These are phyloP conservation scores for Linum lewisii DNA, from an alignment of 345 rosid genomes.

Conservation along the genomic window DNA sequence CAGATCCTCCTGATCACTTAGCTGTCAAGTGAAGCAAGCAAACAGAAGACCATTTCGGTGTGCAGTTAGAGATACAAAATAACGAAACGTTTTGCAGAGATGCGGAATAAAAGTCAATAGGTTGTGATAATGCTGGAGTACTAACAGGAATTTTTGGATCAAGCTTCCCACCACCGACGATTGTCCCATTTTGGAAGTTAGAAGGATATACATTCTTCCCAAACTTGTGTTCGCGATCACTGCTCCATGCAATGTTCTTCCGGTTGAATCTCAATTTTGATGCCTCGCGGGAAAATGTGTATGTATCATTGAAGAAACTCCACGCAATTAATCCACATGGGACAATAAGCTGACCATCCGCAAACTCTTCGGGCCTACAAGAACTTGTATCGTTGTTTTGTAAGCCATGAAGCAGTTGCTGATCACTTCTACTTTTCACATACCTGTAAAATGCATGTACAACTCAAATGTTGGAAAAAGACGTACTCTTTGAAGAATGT, in stretches of 20 bases:
- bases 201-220: constrained; percentile 67
- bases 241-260: constrained; percentile 67
- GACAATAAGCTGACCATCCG: constrained; percentile 49
- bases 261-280: constrained; percentile 36
- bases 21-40: constrained; percentile 25
- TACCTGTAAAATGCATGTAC: constrained; percentile 35
- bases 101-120: no score
- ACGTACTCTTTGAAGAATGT: neutral
- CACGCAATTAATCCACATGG: constrained; percentile 83
- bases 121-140: neutral
- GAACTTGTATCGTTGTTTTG: constrained; percentile 40
- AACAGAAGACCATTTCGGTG: constrained; percentile 8
- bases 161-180: constrained; percentile 64
- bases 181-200: constrained; percentile 70
- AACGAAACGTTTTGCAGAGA: no score
- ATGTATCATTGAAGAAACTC: constrained; percentile 87
- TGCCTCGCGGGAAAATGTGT: constrained; percentile 36
- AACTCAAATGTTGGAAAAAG: neutral
- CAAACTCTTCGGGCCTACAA: constrained; percentile 56
- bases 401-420: constrained; percentile 53
- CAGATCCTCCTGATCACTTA: constrained; percentile 78
- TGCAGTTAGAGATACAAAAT: no score
- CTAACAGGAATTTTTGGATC: constrained; percentile 59
- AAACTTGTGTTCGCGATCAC: constrained; percentile 73
- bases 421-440: constrained; percentile 77